These are phyloP conservation scores for Zygosaccharomyces bailii DNA, from an alignment of 805 yeast genomes.

Conservation along the genomic window DNA sequence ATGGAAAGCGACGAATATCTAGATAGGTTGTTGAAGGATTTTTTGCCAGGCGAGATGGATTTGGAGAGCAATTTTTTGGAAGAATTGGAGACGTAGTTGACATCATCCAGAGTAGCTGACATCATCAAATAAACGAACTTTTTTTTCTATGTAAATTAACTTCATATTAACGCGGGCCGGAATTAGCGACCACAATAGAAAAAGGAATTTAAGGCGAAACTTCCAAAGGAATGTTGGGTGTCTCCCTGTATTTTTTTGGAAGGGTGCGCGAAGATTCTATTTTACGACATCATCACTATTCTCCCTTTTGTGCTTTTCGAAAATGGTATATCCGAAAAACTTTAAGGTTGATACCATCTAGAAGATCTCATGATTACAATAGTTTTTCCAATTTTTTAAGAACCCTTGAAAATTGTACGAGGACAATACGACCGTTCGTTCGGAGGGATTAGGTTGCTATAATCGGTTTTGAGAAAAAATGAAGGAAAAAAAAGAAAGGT, in stretches of 20 bases:
- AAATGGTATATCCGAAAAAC: neutral
- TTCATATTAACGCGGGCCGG: neutral
- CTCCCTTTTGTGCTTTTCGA: neutral
- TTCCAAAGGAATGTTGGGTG: neutral
- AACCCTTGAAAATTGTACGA: too few relatives aligned
- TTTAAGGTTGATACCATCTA: conserved; percentile 70
- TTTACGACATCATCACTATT: neutral
- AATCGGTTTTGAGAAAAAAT: too few relatives aligned
- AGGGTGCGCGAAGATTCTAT: neutral
- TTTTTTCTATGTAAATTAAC: too few relatives aligned
- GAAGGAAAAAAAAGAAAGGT: too few relatives aligned
- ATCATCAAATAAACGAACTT: too few relatives aligned
- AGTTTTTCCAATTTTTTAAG: neutral
- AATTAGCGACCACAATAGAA: neutral
- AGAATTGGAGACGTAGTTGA: conserved; percentile 1
- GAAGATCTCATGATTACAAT: conserved; percentile 40
- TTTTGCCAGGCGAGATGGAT: conserved; percentile 6
- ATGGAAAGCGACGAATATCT: conserved; percentile 8
- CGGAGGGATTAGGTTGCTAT: too few relatives aligned
- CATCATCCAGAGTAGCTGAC: neutral
- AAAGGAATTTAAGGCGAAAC: too few relatives aligned
- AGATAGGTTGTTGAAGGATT: conserved; percentile 5
- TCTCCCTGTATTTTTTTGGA: neutral
- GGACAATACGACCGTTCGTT: too few relatives aligned
- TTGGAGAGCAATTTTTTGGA: neutral